Evolutionary conservation across 768 basidiomycete genomes (phyloP).

Genomic region (Postia placenta): DNA sequence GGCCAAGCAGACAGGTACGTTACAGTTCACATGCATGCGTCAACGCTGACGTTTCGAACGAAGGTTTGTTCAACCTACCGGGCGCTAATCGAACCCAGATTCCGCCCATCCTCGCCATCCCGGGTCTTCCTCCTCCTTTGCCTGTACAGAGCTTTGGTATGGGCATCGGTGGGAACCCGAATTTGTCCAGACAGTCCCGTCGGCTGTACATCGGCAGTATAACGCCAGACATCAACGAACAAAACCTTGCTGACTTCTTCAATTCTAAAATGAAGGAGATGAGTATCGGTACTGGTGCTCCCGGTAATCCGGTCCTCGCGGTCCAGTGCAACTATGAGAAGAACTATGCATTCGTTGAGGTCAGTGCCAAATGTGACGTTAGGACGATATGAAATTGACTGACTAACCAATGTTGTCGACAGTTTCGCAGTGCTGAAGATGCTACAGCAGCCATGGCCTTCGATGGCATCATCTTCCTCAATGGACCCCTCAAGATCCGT

Average conservation of each 20-base stretch:
- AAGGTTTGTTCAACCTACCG: conserved; percentile 94
- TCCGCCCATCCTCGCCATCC: conserved; percentile 74
- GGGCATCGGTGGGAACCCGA: conserved; percentile 83
- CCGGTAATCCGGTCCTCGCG: conserved; percentile 86
- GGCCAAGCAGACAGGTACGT: conserved; percentile 93
- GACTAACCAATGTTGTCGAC: conserved; percentile 8
- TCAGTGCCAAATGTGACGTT: conserved; percentile 38
- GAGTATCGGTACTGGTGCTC: conserved; percentile 74
- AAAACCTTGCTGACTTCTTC: conserved; percentile 90
- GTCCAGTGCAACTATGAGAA: conserved; percentile 99
- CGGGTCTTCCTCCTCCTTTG: conserved; percentile 77
- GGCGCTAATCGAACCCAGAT: conserved; percentile 89
- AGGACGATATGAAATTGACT: conserved; percentile 2
- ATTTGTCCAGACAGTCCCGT: conserved; percentile 88
- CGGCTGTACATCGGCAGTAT: conserved; percentile 97
- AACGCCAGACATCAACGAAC: conserved; percentile 90
- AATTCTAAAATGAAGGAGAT: conserved; percentile 94
- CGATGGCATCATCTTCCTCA: conserved; percentile 94
- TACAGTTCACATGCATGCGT: conserved; percentile 3
- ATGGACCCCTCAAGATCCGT: conserved; percentile 93
- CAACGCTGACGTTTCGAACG: too few relatives aligned
- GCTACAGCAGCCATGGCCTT: conserved; percentile 96
- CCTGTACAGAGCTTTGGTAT: conserved; percentile 82
- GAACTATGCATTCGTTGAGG: conserved; percentile 98
- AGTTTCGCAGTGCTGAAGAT: conserved; percentile 98